A percentile compares a stretch with the other conserved stretches of the same genome.
phyloP scores from a whole-genome alignment of 441 rosid species.

The Adansonia rubrostipa region DNA sequence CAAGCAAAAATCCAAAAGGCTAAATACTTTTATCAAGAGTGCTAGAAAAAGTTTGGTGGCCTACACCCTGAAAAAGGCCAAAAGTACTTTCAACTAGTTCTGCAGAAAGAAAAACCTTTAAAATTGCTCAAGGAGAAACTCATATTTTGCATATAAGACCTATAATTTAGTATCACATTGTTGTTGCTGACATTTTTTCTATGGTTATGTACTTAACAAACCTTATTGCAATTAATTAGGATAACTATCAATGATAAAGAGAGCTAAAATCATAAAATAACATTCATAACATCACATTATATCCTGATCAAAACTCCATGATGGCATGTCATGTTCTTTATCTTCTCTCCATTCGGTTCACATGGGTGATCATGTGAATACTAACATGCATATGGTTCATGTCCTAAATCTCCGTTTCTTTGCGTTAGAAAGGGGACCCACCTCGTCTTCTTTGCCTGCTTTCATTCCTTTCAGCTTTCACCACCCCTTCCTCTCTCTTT shows the following conservation, averaged over 20 bases:
- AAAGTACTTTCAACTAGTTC: constrained; percentile 37
- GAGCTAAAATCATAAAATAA: too few relatives aligned
- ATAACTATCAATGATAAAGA: too few relatives aligned
- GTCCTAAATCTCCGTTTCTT: constrained; percentile 10
- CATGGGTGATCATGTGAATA: constrained; percentile 42
- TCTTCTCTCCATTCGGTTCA: constrained; percentile 28
- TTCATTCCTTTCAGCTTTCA: not conserved
- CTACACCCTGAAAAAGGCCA: constrained; percentile 45
- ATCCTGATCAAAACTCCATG: too few relatives aligned
- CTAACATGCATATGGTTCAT: constrained; percentile 30
- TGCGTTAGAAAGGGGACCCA: not conserved
- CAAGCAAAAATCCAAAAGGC: constrained; percentile 50
- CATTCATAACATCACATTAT: too few relatives aligned
- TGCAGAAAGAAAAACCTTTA: constrained; percentile 20
- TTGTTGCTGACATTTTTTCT: too few relatives aligned
- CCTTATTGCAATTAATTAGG: too few relatives aligned
- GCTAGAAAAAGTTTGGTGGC: constrained; percentile 43
- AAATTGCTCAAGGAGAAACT: not conserved
- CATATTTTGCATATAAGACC: constrained; percentile 26
- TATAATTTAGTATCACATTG: not conserved
- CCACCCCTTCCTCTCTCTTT: not conserved
- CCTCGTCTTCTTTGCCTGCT: not conserved
- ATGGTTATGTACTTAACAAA: too few relatives aligned
- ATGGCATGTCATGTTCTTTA: not conserved
- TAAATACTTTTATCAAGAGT: constrained; percentile 25